A percentile compares a stretch with the other conserved stretches of the same genome.
Evolutionary conservation across 495 filamentous ascomycete genomes (phyloP).

Genomic region (Chlorociboria aeruginascens): DNA sequence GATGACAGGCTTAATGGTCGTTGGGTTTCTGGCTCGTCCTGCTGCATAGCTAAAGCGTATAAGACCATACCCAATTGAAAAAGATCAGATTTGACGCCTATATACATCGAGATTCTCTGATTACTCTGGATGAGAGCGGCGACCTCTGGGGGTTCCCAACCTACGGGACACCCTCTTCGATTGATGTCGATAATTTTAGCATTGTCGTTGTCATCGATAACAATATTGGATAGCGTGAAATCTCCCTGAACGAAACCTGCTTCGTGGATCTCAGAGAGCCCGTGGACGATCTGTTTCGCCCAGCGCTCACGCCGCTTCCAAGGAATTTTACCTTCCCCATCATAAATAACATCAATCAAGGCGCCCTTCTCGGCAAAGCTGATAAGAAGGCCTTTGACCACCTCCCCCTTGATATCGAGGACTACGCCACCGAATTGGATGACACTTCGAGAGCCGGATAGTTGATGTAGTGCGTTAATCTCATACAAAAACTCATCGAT

Average conservation of each 20-base stretch:
- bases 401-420: conserved; percentile 61
- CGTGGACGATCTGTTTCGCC: conserved; percentile 86
- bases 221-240: conserved; percentile 94
- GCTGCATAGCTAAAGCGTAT: conserved; percentile 77
- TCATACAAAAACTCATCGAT: conserved; percentile 98
- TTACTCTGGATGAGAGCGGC: conserved; percentile 77
- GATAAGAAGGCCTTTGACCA: conserved; percentile 85
- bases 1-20: conserved; percentile 49
- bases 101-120: conserved; percentile 94
- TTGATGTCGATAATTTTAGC: conserved; percentile 99
- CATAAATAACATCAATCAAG: conserved; percentile 83
- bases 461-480: conserved; percentile 79
- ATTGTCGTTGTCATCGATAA: conserved; percentile 72
- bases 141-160: conserved; percentile 96
- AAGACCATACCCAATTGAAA: conserved; percentile 96
- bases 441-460: conserved; percentile 63
- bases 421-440: conserved; percentile 85
- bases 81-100: conserved; percentile 93
- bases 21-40: conserved; percentile 80
- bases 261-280: conserved; percentile 87
- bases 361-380: conserved; percentile 80
- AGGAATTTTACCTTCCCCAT: conserved; percentile 42
- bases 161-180: conserved; percentile 85
- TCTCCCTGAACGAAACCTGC: conserved; percentile 96
- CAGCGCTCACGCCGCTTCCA: conserved; percentile 77